These are phyloP conservation scores for Coemansia sp. DNA, from an alignment of 192 early-diverging fungal genomes.

Conservation along the genomic window DNA sequence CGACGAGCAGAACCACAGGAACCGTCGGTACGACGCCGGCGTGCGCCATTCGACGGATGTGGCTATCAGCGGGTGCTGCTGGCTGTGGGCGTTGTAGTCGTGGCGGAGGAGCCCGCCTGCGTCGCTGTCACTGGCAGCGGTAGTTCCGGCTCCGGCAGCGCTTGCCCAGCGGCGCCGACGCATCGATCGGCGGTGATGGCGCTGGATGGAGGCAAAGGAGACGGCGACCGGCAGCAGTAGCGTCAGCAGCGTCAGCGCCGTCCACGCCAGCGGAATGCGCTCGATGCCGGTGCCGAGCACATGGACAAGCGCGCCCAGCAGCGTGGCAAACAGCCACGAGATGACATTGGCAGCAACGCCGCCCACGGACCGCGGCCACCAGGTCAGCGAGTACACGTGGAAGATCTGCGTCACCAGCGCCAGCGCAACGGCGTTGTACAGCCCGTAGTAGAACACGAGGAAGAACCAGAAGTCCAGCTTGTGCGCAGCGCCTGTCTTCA, in stretches of 20 bases:
- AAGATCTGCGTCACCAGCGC: conserved; percentile 76
- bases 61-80: conserved; percentile 61
- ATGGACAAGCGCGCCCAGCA: conserved; percentile 61
- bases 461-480: conserved; percentile 79
- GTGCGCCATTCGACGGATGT: conserved; percentile 58
- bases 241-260: conserved; percentile 68
- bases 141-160: conserved; percentile 26
- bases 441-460: conserved; percentile 73
- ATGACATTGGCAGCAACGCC: conserved; percentile 63
- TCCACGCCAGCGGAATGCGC: conserved; percentile 65
- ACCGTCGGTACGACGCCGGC: conserved; percentile 70
- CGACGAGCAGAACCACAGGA: conserved; percentile 74
- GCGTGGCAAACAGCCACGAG: conserved; percentile 66
- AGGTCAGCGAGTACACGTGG: conserved; percentile 74
- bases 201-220: conserved; percentile 60
- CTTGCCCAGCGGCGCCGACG: conserved; percentile 19
- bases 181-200: conserved; percentile 48
- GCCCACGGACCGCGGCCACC: conserved; percentile 72
- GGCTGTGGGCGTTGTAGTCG: conserved; percentile 18
- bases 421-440: conserved; percentile 73
- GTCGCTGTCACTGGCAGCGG: conserved; percentile 17
- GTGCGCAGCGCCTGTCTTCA: conserved; percentile 48
- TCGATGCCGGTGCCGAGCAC: conserved; percentile 56
- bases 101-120: neutral
- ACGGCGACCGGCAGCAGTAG: conserved; percentile 69